Base-by-base conservation (phyloP, 441 rosid genomes). In the Corymbia citriodora region DNA sequence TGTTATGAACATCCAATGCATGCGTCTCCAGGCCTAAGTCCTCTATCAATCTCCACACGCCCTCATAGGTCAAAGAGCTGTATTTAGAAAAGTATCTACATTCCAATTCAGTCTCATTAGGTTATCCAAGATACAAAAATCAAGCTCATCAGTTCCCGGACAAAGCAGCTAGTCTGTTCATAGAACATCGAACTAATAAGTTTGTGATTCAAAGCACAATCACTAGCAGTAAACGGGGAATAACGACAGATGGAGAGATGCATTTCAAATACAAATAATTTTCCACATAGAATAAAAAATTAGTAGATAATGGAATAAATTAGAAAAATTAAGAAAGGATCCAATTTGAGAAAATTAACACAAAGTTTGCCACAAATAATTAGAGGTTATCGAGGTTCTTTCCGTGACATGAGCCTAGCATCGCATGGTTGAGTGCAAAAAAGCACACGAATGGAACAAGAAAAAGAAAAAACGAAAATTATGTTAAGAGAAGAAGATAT, bases 41-140 rank as follows among this genome's bases (percentile, higher is more conserved):
- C 93, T 96, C 99, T 88, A 97, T 82, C 88, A 97, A 87, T 90
- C 98, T 95, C 90, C 99, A 93, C 61, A 96, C 99, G 82, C 97
- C 96, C 94, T 95, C 98, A 87, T 96, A 94, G 11, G 97, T 98
- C 93, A 97, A 93, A 6, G 95, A 94, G 89, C 99, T 97, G 94
- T 93, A 93, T 90, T 89, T 81, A 19, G 29, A 65, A 91, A 90
- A 25, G n/a, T 70, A 85, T 50, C n/a, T 82, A 48, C 81, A 61
- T 49, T 85, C 29, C 61, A 89, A 61, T 23, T 31, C 48, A 85
- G 50, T 45, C 21, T 68, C 3, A 49, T 49, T 83, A 11, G 63
- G 85, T 65, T 72, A 88, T 81, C 65, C n/a, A 31, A 17, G 27
- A n/a, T 11, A 59, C 29, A 88, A 74, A 33, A 33, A 50, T 7